Evolutionary conservation across 305 asterid species (phyloP).

Genomic region (Plantago coronopus): DNA sequence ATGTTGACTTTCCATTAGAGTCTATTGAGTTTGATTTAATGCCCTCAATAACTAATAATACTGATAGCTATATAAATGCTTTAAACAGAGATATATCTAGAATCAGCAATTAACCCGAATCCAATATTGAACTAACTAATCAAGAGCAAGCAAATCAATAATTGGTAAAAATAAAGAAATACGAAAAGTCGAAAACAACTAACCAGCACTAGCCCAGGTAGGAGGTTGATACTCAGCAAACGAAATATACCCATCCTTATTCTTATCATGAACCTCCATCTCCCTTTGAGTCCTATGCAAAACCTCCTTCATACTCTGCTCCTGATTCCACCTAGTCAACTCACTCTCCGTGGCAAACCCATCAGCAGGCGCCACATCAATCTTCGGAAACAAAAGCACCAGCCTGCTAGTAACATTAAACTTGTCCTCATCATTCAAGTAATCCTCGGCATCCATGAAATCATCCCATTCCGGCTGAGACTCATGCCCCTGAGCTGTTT

Average conservation of each 20-base stretch:
- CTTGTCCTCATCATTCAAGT: constrained; percentile 81
- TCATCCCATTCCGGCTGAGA: constrained; percentile 96
- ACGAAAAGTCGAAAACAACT: constrained; percentile 6
- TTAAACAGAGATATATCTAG: too few species aligned
- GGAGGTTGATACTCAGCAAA: constrained; percentile 87
- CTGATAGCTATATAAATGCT: too few species aligned
- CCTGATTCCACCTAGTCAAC: constrained; percentile 78
- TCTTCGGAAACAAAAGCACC: constrained; percentile 71
- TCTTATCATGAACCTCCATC: constrained; percentile 82
- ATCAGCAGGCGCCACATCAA: constrained; percentile 73
- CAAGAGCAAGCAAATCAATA: too few species aligned
- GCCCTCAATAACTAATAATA: too few species aligned
- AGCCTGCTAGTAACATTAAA: constrained; percentile 88
- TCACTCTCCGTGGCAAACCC: constrained; percentile 62
- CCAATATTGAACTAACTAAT: too few species aligned
- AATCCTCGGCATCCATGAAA: constrained; percentile 85
- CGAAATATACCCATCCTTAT: constrained; percentile 85
- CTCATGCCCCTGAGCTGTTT: constrained; percentile 51
- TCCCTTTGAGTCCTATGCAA: constrained; percentile 88
- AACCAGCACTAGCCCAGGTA: constrained; percentile 74
- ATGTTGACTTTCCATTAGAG: too few species aligned
- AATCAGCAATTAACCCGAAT: too few species aligned
- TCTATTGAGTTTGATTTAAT: too few species aligned
- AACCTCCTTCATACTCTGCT: constrained; percentile 75
- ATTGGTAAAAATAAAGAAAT: background rate